Percentiles rank a stretch among this genome's conserved stretches.
Evolutionary conservation across 1,284 basidiomycete genomes (phyloP).

Genomic region (Phlebopus sp.): DNA sequence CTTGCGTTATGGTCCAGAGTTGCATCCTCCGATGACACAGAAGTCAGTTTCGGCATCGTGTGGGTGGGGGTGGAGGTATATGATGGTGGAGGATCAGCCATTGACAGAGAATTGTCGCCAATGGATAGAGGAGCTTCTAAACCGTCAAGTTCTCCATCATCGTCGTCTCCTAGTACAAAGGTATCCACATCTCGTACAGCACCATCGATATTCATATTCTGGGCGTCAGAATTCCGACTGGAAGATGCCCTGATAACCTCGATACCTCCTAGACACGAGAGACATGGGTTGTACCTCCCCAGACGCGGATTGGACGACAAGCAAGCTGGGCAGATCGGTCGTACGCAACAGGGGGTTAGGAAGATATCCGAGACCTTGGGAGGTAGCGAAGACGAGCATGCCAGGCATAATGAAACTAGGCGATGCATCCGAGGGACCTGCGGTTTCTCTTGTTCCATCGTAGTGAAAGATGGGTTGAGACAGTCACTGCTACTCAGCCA

Average conservation of each 20-base stretch:
- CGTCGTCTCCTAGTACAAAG: conserved; percentile 63
- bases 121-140: conserved; percentile 5
- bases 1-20: neutral
- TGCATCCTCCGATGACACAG: neutral
- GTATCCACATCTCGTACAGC: conserved; percentile 54
- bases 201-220: conserved; percentile 48
- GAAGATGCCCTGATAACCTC: conserved; percentile 38
- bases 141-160: conserved; percentile 45
- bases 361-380: conserved; percentile 36
- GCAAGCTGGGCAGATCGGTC: conserved; percentile 59
- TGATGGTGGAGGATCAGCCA: neutral
- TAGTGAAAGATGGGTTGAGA: too few relatives aligned
- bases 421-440: conserved; percentile 2
- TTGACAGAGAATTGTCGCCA: neutral
- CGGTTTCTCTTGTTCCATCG: neutral
- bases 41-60: neutral
- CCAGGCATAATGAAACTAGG: conserved; percentile 48
- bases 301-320: conserved; percentile 55
- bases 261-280: conserved; percentile 59
- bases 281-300: conserved; percentile 60
- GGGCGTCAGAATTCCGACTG: conserved; percentile 6
- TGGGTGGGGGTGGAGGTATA: neutral
- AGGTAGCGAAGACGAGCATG: conserved; percentile 62
- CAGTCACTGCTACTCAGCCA: too few relatives aligned
- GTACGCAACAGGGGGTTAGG: conserved; percentile 55